A percentile compares a stretch with the other conserved stretches of the same genome.
phyloP scores from a whole-genome alignment of 2,329 filamentous ascomycete genomes.

The Epicoccum nigrum region DNA sequence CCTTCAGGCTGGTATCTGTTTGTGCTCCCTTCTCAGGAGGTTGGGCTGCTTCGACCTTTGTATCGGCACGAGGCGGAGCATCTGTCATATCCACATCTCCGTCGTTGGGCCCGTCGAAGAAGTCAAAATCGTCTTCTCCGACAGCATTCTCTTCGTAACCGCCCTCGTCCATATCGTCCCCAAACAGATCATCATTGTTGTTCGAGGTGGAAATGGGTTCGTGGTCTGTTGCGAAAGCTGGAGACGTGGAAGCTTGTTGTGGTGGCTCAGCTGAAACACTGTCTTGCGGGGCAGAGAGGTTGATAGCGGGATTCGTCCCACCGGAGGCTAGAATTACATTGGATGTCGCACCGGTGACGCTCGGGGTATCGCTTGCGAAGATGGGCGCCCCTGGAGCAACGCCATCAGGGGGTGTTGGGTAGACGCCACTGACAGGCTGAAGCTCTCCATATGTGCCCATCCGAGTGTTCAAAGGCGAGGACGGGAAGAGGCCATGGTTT shows the following conservation, averaged over 20 bases:
- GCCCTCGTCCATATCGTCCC: constrained; percentile 70
- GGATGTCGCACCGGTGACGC: constrained; percentile 30
- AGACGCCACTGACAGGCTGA: constrained; percentile 46
- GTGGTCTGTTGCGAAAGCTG: constrained; percentile 24
- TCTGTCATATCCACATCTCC: constrained; percentile 46
- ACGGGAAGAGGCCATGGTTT: constrained; percentile 34
- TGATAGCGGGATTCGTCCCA: constrained; percentile 41
- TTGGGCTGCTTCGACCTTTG: constrained; percentile 14
- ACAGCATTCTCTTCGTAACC: constrained; percentile 75
- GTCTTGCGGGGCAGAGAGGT: constrained; percentile 40
- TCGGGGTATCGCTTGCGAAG: constrained; percentile 38
- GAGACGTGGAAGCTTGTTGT: constrained; percentile 33
- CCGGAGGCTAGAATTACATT: constrained; percentile 39
- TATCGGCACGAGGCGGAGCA: constrained; percentile 26
- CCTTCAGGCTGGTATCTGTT: background rate
- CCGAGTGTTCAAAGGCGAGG: constrained; percentile 47
- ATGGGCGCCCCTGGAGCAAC: constrained; percentile 37
- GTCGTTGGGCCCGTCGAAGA: constrained; percentile 71
- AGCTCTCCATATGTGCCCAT: constrained; percentile 44
- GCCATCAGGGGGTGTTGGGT: constrained; percentile 51
- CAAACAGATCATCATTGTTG: constrained; percentile 64
- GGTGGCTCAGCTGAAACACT: constrained; percentile 22
- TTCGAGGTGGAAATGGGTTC: constrained; percentile 33
- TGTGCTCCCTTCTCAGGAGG: constrained; percentile 3
- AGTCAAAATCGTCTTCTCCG: constrained; percentile 84